A percentile compares a stretch with the other conserved stretches of the same genome.
Conservation (phyloP, 2,329 filamentous ascomycete genomes). For the Fusarium staphyleae region DNA sequence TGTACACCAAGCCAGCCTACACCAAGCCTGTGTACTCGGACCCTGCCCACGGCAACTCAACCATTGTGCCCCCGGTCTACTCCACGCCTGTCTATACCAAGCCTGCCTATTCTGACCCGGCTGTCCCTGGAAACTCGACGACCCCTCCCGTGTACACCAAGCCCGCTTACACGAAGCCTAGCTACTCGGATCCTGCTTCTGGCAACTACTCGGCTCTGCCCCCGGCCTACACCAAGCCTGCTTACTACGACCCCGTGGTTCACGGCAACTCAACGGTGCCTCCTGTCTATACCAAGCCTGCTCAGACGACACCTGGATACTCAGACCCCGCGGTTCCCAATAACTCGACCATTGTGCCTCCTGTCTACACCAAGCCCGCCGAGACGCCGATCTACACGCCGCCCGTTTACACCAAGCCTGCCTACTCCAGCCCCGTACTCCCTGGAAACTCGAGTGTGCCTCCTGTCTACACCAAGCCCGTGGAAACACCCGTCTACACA, state of each 20-base stretch:
- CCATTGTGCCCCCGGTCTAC: conserved; percentile 17
- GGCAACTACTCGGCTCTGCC: not conserved
- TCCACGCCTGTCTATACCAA: not conserved
- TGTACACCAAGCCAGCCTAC: conserved; percentile 4
- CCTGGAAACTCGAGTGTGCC: conserved; percentile 17
- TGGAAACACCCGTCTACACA: conserved; percentile 3
- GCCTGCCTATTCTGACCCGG: not conserved
- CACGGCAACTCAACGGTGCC: not conserved
- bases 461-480: conserved; percentile 20
- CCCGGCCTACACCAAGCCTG: not conserved
- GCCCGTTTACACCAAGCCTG: conserved; percentile 24
- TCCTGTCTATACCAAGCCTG: conserved; percentile 20
- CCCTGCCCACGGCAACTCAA: conserved; percentile 20
- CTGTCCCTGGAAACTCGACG: not conserved
- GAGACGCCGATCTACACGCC: conserved; percentile 13
- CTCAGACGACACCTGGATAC: conserved; percentile 1
- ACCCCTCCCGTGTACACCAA: not conserved
- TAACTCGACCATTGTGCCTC: not conserved
- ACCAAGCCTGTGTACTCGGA: conserved; percentile 23
- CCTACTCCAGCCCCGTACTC: conserved; percentile 8
- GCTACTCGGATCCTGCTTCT: conserved; percentile 2
- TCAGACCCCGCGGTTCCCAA: not conserved
- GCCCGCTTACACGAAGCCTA: conserved; percentile 8
- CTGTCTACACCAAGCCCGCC: conserved; percentile 6
- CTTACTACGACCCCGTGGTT: not conserved